A percentile compares a stretch with the other conserved stretches of the same genome.
phyloP scores from a whole-genome alignment of 2,329 filamentous ascomycete genomes.

The Diatrype stigma region DNA sequence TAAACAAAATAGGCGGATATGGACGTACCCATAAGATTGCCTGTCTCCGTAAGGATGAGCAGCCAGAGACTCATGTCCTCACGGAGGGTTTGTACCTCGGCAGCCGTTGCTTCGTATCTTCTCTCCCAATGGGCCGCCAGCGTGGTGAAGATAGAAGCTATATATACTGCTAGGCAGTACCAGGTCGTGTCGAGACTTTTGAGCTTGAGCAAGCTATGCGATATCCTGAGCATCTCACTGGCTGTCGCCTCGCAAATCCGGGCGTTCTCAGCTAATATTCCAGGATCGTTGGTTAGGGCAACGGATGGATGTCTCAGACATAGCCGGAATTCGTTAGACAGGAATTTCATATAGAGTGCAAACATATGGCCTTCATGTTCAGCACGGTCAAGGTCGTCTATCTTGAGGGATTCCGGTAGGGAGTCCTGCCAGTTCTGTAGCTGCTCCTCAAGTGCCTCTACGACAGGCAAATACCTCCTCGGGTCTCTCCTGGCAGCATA shows the following conservation, averaged over 20 bases:
- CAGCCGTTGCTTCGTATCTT: conserved; percentile 52
- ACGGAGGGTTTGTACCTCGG: conserved; percentile 57
- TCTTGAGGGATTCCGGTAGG: conserved; percentile 57
- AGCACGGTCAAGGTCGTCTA: conserved; percentile 37
- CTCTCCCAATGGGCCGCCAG: conserved; percentile 67
- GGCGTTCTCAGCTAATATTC: conserved; percentile 58
- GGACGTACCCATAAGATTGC: conserved; percentile 61
- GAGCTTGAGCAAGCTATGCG: conserved; percentile 55
- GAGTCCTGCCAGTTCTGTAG: conserved; percentile 59
- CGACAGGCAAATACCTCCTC: conserved; percentile 57
- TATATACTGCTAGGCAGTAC: conserved; percentile 69
- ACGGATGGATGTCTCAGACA: conserved; percentile 60
- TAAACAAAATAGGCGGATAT: too few species aligned
- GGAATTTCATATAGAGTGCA: conserved; percentile 51
- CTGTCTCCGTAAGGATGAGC: conserved; percentile 62
- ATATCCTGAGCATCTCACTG: conserved; percentile 57
- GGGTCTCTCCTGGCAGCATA: conserved; percentile 65
- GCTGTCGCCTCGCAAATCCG: conserved; percentile 64
- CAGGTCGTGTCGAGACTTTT: conserved; percentile 74
- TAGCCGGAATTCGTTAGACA: conserved; percentile 54
- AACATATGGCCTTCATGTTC: conserved; percentile 43
- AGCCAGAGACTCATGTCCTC: conserved; percentile 68
- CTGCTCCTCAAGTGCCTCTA: conserved; percentile 63
- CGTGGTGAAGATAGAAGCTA: conserved; percentile 69
- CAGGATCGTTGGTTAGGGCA: conserved; percentile 49